phyloP scores from a whole-genome alignment of 306 rosid species.

The Rosa rugosa region DNA sequence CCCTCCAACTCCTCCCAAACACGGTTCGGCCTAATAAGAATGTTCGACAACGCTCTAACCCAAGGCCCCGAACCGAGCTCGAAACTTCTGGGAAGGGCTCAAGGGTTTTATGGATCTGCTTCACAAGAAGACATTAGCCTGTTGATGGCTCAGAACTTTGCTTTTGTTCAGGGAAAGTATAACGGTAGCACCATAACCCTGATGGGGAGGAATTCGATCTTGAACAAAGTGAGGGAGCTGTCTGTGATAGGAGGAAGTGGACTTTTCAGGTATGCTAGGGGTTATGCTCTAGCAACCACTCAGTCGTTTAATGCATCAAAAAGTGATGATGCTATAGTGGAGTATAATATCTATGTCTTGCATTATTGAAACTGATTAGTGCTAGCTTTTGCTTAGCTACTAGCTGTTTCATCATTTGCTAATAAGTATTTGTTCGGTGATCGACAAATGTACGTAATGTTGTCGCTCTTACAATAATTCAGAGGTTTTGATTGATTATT shows the following conservation, averaged over 20 bases:
- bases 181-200: slow-evolving; percentile 61
- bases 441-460: neutral
- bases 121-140: slow-evolving; percentile 29
- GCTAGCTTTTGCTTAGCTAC: neutral
- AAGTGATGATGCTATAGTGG: slow-evolving; percentile 55
- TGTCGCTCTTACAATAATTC: neutral
- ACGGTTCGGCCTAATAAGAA: slow-evolving; percentile 28
- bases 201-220: slow-evolving; percentile 55
- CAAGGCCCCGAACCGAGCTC: slow-evolving; percentile 30
- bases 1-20: slow-evolving; percentile 11
- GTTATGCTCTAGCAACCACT: slow-evolving; percentile 52
- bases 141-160: slow-evolving; percentile 66
- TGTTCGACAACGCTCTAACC: slow-evolving; percentile 39
- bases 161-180: slow-evolving; percentile 52
- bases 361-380: slow-evolving; percentile 22
- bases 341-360: slow-evolving; percentile 51
- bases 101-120: slow-evolving; percentile 33
- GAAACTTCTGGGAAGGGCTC: slow-evolving; percentile 35
- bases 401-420: neutral
- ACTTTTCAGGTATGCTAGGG: slow-evolving; percentile 59
- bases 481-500: too few species aligned
- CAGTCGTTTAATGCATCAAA: slow-evolving; percentile 20
- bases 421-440: neutral
- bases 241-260: slow-evolving; percentile 86
- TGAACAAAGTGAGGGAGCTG: slow-evolving; percentile 57